Percentiles rank a stretch among this genome's conserved stretches.
Evolutionary conservation across 352 stramenopile species (phyloP).

Genomic region (Pythium periplocum): DNA sequence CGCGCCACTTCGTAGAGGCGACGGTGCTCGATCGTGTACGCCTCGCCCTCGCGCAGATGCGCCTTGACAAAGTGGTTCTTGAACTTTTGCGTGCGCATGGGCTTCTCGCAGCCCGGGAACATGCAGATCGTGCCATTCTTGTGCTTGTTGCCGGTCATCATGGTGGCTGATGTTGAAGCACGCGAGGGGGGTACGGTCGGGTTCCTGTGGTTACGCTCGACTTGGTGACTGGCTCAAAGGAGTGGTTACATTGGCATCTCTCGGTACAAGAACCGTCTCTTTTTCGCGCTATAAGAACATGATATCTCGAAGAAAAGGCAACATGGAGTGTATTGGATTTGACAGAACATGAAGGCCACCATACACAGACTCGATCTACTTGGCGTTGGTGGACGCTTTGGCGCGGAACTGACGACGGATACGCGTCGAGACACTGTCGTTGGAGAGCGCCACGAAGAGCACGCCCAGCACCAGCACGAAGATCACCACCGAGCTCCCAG

Average conservation of each 20-base stretch:
- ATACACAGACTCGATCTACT: background rate
- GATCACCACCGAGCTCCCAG: conserved; percentile 36
- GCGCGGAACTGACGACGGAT: conserved; percentile 44
- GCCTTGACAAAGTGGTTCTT: conserved; percentile 79
- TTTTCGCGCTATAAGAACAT: no score
- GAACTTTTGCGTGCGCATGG: conserved; percentile 86
- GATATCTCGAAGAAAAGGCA: no score
- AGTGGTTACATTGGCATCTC: conserved; percentile 31
- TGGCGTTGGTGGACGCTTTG: conserved; percentile 25
- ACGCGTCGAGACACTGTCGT: conserved; percentile 48
- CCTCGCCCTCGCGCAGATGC: conserved; percentile 70
- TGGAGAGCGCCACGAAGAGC: conserved; percentile 61
- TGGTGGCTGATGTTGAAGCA: no score
- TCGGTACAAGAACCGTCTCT: conserved; percentile 13
- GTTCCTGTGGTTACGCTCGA: no score
- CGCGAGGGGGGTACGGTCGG: no score
- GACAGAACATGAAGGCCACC: conserved; percentile 17
- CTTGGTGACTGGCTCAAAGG: conserved; percentile 1
- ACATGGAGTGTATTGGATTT: conserved; percentile 10
- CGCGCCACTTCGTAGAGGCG: conserved; percentile 72
- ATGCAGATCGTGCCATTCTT: conserved; percentile 86
- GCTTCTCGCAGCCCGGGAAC: conserved; percentile 75
- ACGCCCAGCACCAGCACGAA: conserved; percentile 51
- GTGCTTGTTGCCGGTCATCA: conserved; percentile 84
- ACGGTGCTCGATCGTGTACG: conserved; percentile 73